Evolutionary conservation across 192 early-diverging fungal genomes (phyloP).

Genomic region (Rhizophagus prolifer): DNA sequence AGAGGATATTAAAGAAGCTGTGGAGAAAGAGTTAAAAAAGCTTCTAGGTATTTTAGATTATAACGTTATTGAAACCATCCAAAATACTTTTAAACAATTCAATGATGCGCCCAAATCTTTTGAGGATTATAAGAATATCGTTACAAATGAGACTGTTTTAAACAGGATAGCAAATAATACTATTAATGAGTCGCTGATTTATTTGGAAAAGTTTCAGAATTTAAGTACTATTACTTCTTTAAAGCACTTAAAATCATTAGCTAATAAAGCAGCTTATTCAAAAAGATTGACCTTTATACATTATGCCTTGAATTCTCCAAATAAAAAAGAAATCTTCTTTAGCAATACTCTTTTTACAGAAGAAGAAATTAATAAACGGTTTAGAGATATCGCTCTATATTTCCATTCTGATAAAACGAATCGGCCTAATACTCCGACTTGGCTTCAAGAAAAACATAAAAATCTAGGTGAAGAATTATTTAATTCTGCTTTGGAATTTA

Average conservation of each 20-base stretch:
- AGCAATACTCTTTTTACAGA: neutral
- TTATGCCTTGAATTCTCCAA: neutral
- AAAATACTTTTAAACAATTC: neutral
- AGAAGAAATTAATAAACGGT: constrained; percentile 5
- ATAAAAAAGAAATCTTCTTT: constrained; percentile 6
- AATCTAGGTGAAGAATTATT: neutral
- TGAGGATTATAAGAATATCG: neutral
- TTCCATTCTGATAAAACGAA: constrained; percentile 9
- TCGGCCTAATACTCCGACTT: neutral
- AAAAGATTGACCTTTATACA: neutral
- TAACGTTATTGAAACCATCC: neutral
- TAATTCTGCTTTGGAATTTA: neutral
- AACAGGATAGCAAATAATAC: neutral
- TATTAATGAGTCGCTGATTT: neutral
- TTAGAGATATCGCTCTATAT: neutral
- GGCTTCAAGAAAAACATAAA: neutral
- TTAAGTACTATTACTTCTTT: neutral
- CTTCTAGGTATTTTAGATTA: neutral
- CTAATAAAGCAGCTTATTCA: neutral
- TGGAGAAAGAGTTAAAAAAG: neutral
- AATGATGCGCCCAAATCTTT: neutral
- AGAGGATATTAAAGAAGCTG: neutral
- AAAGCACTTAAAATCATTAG: neutral
- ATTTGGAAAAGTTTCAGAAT: neutral
- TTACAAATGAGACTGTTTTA: neutral